These are phyloP conservation scores for Gracilaria gracilis DNA, from an alignment of 23 red algal genomes.

Conservation along the genomic window DNA sequence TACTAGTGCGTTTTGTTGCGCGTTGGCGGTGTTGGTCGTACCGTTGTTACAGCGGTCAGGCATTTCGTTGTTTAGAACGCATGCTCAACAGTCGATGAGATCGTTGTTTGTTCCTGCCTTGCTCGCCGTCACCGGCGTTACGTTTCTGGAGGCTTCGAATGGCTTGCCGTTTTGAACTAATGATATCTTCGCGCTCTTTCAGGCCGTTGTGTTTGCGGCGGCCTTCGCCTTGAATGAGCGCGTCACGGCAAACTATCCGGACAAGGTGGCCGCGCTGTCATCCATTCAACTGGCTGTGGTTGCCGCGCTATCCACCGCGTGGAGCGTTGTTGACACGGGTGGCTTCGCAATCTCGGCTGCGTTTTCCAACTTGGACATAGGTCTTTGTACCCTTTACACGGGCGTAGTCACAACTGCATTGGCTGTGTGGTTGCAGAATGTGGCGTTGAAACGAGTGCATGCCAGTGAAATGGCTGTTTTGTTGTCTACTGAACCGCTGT, in stretches of 20 bases:
- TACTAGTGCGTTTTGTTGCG: slow-evolving; percentile 88
- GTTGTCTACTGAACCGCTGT: slow-evolving; percentile 84
- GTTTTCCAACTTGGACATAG: slow-evolving; percentile 6
- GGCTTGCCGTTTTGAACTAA: slow-evolving; percentile 3
- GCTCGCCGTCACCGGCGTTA: slow-evolving; percentile 70
- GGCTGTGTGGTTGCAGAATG: slow-evolving; percentile 75
- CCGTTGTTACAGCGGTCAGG: slow-evolving; percentile 63
- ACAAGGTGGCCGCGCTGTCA: slow-evolving; percentile 20
- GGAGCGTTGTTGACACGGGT: slow-evolving; percentile 43
- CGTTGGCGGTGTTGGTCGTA: slow-evolving; percentile 81
- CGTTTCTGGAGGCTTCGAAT: slow-evolving; percentile 65
- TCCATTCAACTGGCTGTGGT: slow-evolving; percentile 66
- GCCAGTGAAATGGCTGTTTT: slow-evolving; percentile 83
- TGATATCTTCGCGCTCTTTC: slow-evolving; percentile 77
- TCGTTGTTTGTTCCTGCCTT: slow-evolving; percentile 38
- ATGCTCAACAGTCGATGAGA: not conserved
- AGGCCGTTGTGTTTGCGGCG: slow-evolving; percentile 69
- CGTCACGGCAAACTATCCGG: slow-evolving; percentile 57
- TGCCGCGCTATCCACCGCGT: slow-evolving; percentile 41
- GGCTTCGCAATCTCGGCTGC: not conserved
- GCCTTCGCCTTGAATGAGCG: slow-evolving; percentile 79
- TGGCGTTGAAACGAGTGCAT: slow-evolving; percentile 62
- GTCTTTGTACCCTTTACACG: slow-evolving; percentile 57
- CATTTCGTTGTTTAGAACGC: not conserved
- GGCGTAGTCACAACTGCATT: slow-evolving; percentile 85